Percentiles rank a stretch among this genome's conserved stretches.
Evolutionary conservation across 108 stramenopile species (phyloP).

Genomic region (Fragilariopsis cylindrus): DNA sequence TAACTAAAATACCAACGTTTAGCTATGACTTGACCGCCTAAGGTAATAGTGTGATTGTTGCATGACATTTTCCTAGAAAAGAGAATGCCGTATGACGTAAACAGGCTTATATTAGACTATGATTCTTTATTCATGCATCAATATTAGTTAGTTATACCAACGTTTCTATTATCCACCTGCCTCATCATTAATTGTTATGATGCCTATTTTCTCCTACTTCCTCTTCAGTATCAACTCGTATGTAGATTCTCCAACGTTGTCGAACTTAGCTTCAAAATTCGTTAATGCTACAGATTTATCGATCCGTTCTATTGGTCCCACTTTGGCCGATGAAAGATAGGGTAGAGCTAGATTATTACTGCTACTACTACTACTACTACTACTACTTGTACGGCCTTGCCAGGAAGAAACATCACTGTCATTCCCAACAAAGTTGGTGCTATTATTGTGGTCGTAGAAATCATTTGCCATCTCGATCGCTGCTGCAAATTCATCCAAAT

Average conservation of each 20-base stretch:
- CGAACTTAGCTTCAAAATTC: constrained; percentile 21
- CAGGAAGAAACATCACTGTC: not conserved
- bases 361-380: not conserved
- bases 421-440: too few species aligned
- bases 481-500: constrained; percentile 68
- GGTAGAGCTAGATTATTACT: constrained; percentile 20
- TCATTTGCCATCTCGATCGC: constrained; percentile 27
- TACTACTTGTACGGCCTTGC: not conserved
- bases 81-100: too few species aligned
- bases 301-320: constrained; percentile 20
- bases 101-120: too few species aligned
- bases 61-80: too few species aligned
- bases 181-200: too few species aligned
- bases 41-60: too few species aligned
- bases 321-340: constrained; percentile 25
- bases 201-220: not conserved
- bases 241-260: constrained; percentile 19
- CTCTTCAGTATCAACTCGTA: constrained; percentile 12
- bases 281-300: constrained; percentile 19
- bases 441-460: not conserved
- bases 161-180: too few species aligned
- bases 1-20: too few species aligned
- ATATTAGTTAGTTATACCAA: too few species aligned
- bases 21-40: too few species aligned
- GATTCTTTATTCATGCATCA: too few species aligned